Evolutionary conservation across 1,139 yeast species (phyloP), one percentile per base, ranked within the genome.

Genomic region (Pichia sp.): DNA sequence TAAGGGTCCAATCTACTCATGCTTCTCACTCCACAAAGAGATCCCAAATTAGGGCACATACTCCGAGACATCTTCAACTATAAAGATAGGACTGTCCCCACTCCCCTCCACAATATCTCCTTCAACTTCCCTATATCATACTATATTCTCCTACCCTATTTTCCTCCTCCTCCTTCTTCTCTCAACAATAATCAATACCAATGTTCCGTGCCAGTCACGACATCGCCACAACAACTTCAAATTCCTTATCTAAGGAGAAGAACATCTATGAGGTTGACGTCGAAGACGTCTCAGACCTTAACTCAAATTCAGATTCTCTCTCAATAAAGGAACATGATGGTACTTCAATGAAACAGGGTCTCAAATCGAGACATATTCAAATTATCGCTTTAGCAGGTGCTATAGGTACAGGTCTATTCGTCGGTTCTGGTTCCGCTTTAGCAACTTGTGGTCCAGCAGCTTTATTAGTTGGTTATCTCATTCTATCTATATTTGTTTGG

Each of bases 361-460:
- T 45, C 10, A 38, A 50, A 55, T 64, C 44, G 29, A 64, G 79
- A 51, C 81, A 75, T 48, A 55, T 75, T 32, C 77, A 73, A 51
- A 67, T 74, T 72, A 80, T 84, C 42, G 84, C 91, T 24, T 67
- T 84, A 36, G 93, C 91, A n/a, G 82, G 88, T 10, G 78, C 86
- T 46, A 79, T 84, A 38, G 94, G 94, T 60, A 76, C 77, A 6
- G 78, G 78, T 50, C 63, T 76, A 33, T 74, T 77, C 48, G 71
- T 72, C 34, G 74, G 76, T 33, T 59, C 72, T 6, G 76, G 77
- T 35, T 55, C 66, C 11, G 64, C 69, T 4, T 55, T 74, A 27
- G 50, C 64, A 10, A 47, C 50, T 4, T 63, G 69, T 51, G 80
- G 79, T 11, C 78, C 79, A 1, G 77, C 69, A 1, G 63, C 70